Evolutionary conservation across 2,329 filamentous ascomycete species (phyloP).

Genomic region (Sclerotinia sclerotiorum): DNA sequence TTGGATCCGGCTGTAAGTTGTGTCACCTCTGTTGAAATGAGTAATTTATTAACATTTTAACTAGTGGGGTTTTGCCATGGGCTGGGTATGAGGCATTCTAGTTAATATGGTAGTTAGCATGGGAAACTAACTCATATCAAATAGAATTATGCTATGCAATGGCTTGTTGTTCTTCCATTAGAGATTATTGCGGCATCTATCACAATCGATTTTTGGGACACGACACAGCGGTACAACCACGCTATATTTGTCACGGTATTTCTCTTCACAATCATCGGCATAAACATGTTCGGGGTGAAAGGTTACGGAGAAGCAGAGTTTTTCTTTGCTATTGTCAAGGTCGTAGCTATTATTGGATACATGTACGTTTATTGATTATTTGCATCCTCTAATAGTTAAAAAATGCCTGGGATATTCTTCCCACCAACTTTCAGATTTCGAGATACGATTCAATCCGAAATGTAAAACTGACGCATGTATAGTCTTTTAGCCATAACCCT

Average conservation of each 20-base stretch:
- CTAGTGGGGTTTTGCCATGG: slow-evolving; percentile 87
- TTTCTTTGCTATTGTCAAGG: slow-evolving; percentile 81
- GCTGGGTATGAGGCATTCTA: slow-evolving; percentile 54
- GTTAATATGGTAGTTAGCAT: neutral
- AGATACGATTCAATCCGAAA: neutral
- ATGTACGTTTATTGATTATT: slow-evolving; percentile 56
- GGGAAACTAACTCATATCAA: slow-evolving; percentile 21
- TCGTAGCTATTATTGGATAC: slow-evolving; percentile 82
- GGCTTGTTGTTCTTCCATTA: slow-evolving; percentile 78
- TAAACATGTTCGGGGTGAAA: slow-evolving; percentile 86
- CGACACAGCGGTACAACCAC: slow-evolving; percentile 52
- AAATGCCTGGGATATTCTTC: neutral
- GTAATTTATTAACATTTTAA: too few species aligned
- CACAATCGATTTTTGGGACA: slow-evolving; percentile 79
- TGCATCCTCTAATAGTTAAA: neutral
- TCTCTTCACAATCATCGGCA: slow-evolving; percentile 69
- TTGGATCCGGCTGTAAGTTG: slow-evolving; percentile 67
- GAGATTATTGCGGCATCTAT: slow-evolving; percentile 86
- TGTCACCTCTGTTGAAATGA: too few species aligned
- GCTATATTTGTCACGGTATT: slow-evolving; percentile 84
- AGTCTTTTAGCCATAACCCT: slow-evolving; percentile 83
- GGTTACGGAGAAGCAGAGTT: slow-evolving; percentile 91
- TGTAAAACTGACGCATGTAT: slow-evolving; percentile 14
- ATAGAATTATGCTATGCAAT: slow-evolving; percentile 76
- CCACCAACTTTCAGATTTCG: slow-evolving; percentile 26